phyloP scores from a whole-genome alignment of 2,329 filamentous ascomycete species.

The Stagonosporopsis tanaceti region DNA sequence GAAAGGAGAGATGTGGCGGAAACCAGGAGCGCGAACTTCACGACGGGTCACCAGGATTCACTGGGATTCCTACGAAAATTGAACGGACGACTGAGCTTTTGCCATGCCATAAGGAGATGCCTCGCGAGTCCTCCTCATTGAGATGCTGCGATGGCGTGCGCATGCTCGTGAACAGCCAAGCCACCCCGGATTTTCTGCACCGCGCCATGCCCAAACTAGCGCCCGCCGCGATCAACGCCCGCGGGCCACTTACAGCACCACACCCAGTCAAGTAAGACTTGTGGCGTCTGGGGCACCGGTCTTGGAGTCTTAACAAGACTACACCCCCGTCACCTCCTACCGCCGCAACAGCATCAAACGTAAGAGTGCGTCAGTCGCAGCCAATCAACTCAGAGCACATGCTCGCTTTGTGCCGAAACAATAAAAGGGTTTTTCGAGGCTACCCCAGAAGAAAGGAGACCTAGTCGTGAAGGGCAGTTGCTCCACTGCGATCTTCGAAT shows the following conservation, averaged over 20 bases:
- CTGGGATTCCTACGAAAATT: background rate
- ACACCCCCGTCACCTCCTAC: conserved; percentile 24
- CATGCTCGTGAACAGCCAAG: conserved; percentile 18
- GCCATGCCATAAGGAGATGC: background rate
- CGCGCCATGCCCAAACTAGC: conserved; percentile 28
- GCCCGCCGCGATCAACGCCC: conserved; percentile 33
- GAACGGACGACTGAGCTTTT: background rate
- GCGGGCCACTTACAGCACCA: conserved; percentile 21
- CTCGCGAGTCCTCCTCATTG: background rate
- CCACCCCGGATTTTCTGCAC: conserved; percentile 35
- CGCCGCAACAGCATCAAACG: conserved; percentile 24
- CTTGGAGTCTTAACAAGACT: conserved; percentile 34
- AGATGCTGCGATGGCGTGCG: conserved; percentile 5
- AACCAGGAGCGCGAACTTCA: conserved; percentile 15
- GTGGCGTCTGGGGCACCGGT: conserved; percentile 28
- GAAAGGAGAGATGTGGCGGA: conserved; percentile 32
- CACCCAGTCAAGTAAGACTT: conserved; percentile 28
- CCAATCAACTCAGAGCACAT: conserved; percentile 24
- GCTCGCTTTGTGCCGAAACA: conserved; percentile 29
- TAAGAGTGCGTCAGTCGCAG: conserved; percentile 24
- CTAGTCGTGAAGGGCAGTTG: conserved; percentile 29
- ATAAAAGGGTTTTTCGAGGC: conserved; percentile 23
- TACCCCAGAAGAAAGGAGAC: conserved; percentile 9
- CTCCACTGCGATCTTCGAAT: conserved; percentile 19
- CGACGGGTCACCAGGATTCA: background rate